Conservation (phyloP, 345 rosid genomes). For the Syzygium oleosum region DNA sequence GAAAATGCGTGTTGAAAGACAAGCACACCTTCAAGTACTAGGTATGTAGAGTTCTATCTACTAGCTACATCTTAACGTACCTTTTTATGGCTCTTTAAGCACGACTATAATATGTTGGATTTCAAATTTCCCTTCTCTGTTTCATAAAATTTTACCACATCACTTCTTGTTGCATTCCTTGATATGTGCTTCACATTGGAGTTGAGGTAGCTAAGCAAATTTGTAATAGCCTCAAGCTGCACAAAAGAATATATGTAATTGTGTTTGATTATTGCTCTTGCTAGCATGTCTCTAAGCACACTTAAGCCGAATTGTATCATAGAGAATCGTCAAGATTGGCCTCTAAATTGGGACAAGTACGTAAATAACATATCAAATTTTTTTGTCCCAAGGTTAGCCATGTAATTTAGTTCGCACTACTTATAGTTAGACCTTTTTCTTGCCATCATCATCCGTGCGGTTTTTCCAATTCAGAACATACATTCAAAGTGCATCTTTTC, state of each 20-base stretch:
- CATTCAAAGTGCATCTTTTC: neutral
- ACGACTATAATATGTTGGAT: neutral
- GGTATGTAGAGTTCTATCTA: constrained; percentile 1
- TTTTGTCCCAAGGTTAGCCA: neutral
- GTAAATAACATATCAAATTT: neutral
- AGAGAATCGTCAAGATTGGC: neutral
- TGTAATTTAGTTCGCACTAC: neutral
- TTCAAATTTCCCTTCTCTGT: neutral
- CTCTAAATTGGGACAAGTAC: neutral
- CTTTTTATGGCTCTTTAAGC: too few species aligned
- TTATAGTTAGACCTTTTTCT: neutral
- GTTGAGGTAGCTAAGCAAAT: neutral
- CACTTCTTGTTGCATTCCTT: neutral
- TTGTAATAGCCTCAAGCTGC: neutral
- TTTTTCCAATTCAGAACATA: neutral
- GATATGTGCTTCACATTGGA: neutral
- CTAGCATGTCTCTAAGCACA: neutral
- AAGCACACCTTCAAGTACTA: neutral
- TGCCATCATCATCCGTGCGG: neutral
- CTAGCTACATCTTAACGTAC: constrained; percentile 1
- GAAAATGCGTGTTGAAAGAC: neutral
- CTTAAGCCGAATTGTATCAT: too few species aligned
- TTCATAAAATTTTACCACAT: neutral
- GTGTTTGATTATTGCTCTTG: neutral
- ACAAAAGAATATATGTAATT: neutral